phyloP scores from a whole-genome alignment of 2,329 filamentous ascomycete species.

The Talaromyces amestolkiae region DNA sequence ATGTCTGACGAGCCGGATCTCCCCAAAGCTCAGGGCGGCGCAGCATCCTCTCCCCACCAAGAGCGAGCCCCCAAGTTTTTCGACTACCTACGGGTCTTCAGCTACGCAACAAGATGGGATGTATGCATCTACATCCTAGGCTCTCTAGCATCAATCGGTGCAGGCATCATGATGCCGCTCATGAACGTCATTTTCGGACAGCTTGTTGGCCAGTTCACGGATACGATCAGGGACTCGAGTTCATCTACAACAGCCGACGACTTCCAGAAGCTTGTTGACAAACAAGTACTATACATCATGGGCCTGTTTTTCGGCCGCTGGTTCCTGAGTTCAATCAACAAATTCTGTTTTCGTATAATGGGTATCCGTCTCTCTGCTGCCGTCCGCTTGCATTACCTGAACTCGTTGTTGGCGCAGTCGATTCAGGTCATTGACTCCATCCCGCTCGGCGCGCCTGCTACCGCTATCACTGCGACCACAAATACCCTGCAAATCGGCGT shows the following conservation, averaged over 20 bases:
- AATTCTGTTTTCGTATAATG: constrained; percentile 51
- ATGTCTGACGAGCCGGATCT: background rate
- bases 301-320: constrained; percentile 2
- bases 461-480: constrained; percentile 52
- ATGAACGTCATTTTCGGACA: constrained; percentile 61
- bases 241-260: constrained; percentile 35
- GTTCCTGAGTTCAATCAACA: constrained; percentile 12
- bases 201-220: constrained; percentile 55
- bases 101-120: constrained; percentile 9
- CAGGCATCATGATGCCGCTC: constrained; percentile 38
- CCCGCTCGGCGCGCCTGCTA: constrained; percentile 51
- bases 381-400: constrained; percentile 51
- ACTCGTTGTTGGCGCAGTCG: constrained; percentile 50
- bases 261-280: background rate
- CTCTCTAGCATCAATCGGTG: constrained; percentile 19
- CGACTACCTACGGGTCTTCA: constrained; percentile 13
- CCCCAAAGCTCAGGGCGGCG: background rate
- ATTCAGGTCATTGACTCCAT: constrained; percentile 51
- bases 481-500: constrained; percentile 56
- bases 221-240: constrained; percentile 45
- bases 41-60: background rate
- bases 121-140: background rate
- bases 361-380: constrained; percentile 52
- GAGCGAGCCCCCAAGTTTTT: constrained; percentile 2
- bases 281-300: constrained; percentile 1